Percentiles rank a stretch among this genome's conserved stretches.
Conservation (phyloP, 257 asterid species). For the Petrea volubilis region DNA sequence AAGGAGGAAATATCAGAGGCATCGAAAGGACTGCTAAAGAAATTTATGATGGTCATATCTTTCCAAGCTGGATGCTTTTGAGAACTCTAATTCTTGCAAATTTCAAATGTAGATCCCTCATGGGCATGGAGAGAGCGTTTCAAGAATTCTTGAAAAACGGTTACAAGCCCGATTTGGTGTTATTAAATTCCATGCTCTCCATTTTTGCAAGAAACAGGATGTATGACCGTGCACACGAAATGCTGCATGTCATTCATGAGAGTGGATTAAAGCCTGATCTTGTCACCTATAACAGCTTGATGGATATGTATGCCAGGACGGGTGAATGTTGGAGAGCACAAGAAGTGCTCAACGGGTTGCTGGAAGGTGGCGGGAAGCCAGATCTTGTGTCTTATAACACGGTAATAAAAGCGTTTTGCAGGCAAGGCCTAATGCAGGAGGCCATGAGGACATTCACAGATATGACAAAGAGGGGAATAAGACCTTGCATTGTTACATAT, state of each 20-base stretch:
- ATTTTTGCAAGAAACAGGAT: slow-evolving; percentile 71
- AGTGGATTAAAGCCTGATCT: slow-evolving; percentile 75
- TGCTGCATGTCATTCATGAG: slow-evolving; percentile 59
- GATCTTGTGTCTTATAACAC: slow-evolving; percentile 94
- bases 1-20: slow-evolving; percentile 77
- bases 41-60: slow-evolving; percentile 80
- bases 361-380: slow-evolving; percentile 59
- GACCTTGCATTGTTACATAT: slow-evolving; percentile 83
- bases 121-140: slow-evolving; percentile 92
- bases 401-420: slow-evolving; percentile 88
- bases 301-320: slow-evolving; percentile 92
- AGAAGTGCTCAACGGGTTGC: slow-evolving; percentile 71
- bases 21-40: slow-evolving; percentile 75
- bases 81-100: slow-evolving; percentile 79
- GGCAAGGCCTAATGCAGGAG: slow-evolving; percentile 93
- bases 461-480: slow-evolving; percentile 72
- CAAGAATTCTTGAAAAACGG: slow-evolving; percentile 75
- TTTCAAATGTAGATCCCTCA: slow-evolving; percentile 74
- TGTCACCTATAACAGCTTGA: slow-evolving; percentile 82
- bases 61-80: slow-evolving; percentile 88
- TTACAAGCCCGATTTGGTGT: slow-evolving; percentile 77
- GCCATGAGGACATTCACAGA: slow-evolving; percentile 68
- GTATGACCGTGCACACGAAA: slow-evolving; percentile 80
- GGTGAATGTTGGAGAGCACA: slow-evolving; percentile 98
- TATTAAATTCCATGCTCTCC: slow-evolving; percentile 84